Base-by-base conservation (phyloP, 2,329 filamentous ascomycete species). In the Cytospora mali region DNA sequence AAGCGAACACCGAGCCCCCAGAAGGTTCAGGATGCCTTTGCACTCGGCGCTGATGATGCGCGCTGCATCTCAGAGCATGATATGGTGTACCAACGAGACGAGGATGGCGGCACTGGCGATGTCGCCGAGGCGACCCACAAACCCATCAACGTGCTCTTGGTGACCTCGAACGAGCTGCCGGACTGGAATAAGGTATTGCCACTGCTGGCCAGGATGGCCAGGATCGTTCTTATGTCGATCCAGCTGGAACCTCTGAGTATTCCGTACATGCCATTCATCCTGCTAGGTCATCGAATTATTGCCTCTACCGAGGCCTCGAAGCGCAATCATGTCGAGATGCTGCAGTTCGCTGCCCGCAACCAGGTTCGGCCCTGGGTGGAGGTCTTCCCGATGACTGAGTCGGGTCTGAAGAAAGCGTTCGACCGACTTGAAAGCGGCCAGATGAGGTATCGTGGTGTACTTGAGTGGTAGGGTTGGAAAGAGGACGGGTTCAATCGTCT, bases 391-490 rank as follows among this genome's bases (percentile, higher is more conserved):
- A 68, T 68, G 65, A 67, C 55, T 21, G 53, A 54, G n/a, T 28
- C 56, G 21, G 66, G 66, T 9, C 21, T 68, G 35, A 48, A 55
- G 39, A 28, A 62, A 42, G 66, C 66, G 6, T 68, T 67, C 13
- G 27, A 31, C 4, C 58, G 53, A 9, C 63, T 68, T 25, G 62
- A 68, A 56, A 52, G 25, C 21, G 66, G 66, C 23, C 55, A 57
- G 29, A 68, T 68, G 62, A 57, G 65, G 16, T 67, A 63, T 23
- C 55, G 66, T 11, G 65, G 64, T 27, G 66, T 68, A n/a, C 50
- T 68, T 18, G 61, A 62, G 27, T 55, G 62, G 55, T 58, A 23
- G 29, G 16, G 25, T 27, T 11, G 52, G 28, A 54, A n/a, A 21
- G 6, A 13, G 7, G 14, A 48, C 1, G 3, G 14, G 50, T 13